These are phyloP conservation scores for Alternaria sp. DNA, from an alignment of 2,329 filamentous ascomycete species.

Conservation along the genomic window DNA sequence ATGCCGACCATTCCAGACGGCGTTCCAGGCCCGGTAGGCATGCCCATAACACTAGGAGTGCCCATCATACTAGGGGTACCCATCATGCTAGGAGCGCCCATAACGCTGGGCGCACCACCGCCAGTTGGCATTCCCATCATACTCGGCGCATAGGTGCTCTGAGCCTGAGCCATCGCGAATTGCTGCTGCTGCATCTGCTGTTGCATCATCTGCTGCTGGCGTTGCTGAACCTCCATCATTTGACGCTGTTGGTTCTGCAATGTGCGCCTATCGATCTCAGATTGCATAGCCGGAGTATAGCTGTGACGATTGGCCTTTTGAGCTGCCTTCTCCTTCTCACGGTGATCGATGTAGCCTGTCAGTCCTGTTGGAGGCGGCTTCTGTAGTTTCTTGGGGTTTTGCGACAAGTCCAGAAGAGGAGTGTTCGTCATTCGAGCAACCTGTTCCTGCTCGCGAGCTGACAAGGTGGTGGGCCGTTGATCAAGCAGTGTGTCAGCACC, in stretches of 20 bases:
- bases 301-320: slow-evolving; percentile 41
- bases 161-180: slow-evolving; percentile 29
- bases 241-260: slow-evolving; percentile 42
- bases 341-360: slow-evolving; percentile 79
- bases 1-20: slow-evolving; percentile 30
- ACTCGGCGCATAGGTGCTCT: slow-evolving; percentile 32
- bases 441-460: slow-evolving; percentile 86
- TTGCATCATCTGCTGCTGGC: slow-evolving; percentile 35
- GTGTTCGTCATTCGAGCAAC: slow-evolving; percentile 82
- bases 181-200: slow-evolving; percentile 39
- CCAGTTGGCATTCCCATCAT: slow-evolving; percentile 32
- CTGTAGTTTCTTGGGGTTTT: slow-evolving; percentile 52
- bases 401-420: slow-evolving; percentile 74
- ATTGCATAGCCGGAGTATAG: slow-evolving; percentile 44
- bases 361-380: slow-evolving; percentile 63
- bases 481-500: slow-evolving; percentile 63
- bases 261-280: slow-evolving; percentile 47
- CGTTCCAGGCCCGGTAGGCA: slow-evolving; percentile 23
- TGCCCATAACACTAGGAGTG: slow-evolving; percentile 28
- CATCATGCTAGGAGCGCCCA: slow-evolving; percentile 37
- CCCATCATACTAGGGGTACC: slow-evolving; percentile 39
- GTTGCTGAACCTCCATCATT: slow-evolving; percentile 33
- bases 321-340: slow-evolving; percentile 74
- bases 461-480: slow-evolving; percentile 69
- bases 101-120: slow-evolving; percentile 26